Percentiles rank a stretch among this genome's conserved stretches.
These are phyloP conservation scores for Phytopythium sindhum DNA, from an alignment of 352 stramenopile genomes.

Conservation along the genomic window DNA sequence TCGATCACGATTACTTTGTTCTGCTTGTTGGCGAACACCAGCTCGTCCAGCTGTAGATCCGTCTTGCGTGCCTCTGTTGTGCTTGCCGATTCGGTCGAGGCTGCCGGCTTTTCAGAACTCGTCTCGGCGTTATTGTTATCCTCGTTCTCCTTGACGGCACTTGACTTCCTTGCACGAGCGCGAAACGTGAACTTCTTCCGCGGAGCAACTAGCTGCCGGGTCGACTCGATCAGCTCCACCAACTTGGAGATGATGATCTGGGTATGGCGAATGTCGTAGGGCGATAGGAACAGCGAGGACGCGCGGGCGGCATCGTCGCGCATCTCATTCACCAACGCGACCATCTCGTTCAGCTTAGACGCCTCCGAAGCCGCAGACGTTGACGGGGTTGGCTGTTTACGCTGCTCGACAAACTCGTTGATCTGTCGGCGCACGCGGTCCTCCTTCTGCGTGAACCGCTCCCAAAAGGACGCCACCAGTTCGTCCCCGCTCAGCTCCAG, in stretches of 20 bases:
- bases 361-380: constrained; percentile 25
- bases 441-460: constrained; percentile 50
- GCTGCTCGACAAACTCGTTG: constrained; percentile 52
- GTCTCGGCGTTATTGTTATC: constrained; percentile 7
- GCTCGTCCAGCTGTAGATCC: constrained; percentile 38
- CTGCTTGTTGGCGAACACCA: constrained; percentile 51
- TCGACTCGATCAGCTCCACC: constrained; percentile 62
- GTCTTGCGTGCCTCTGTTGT: constrained; percentile 4
- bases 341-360: constrained; percentile 47
- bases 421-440: constrained; percentile 47
- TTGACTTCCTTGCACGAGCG: constrained; percentile 24
- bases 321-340: constrained; percentile 50
- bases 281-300: constrained; percentile 79
- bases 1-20: constrained; percentile 74
- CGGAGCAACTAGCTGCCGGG: constrained; percentile 59
- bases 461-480: constrained; percentile 62
- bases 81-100: constrained; percentile 5
- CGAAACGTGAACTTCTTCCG: constrained; percentile 87
- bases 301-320: constrained; percentile 51
- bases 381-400: constrained; percentile 42
- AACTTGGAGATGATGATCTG: constrained; percentile 65
- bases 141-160: constrained; percentile 13
- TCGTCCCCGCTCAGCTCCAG: constrained; percentile 25
- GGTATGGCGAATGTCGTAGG: constrained; percentile 83
- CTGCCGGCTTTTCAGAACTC: constrained; percentile 10